These are phyloP conservation scores for Pholiota conissans DNA, from an alignment of 768 basidiomycete species.

Conservation along the genomic window DNA sequence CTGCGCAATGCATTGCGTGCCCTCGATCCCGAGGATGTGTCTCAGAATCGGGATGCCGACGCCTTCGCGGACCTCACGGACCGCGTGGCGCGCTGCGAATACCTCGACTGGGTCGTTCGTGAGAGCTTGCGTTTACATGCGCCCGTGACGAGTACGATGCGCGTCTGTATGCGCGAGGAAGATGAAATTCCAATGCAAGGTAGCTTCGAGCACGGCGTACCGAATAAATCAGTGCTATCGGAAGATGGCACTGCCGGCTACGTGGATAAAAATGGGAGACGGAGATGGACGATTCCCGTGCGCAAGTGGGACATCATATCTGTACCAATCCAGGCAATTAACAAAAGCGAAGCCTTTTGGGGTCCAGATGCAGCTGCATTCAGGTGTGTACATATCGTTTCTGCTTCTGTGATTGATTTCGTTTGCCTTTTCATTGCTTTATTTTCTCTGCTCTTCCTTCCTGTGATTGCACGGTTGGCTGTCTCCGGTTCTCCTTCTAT, in stretches of 20 bases:
- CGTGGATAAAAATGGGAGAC: conserved; percentile 22
- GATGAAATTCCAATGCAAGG: conserved; percentile 48
- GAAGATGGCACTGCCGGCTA: conserved; percentile 6
- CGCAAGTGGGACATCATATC: conserved; percentile 44
- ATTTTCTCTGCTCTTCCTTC: neutral
- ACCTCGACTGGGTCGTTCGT: conserved; percentile 64
- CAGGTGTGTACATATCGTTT: conserved; percentile 34
- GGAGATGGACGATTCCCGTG: conserved; percentile 19
- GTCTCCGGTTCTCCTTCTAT: neutral
- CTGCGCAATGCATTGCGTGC: conserved; percentile 56
- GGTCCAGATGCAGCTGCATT: conserved; percentile 63
- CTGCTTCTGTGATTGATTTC: conserved; percentile 1
- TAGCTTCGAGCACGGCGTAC: neutral
- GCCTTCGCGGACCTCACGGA: conserved; percentile 44
- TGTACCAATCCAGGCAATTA: conserved; percentile 53
- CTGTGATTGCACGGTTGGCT: conserved; percentile 2
- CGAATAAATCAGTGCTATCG: neutral
- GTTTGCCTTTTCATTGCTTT: conserved; percentile 2
- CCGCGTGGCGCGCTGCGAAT: conserved; percentile 45
- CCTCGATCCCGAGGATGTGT: conserved; percentile 42
- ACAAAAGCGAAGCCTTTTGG: conserved; percentile 55
- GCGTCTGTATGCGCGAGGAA: conserved; percentile 48
- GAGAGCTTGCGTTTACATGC: conserved; percentile 59
- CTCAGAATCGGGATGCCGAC: conserved; percentile 49
- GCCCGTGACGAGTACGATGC: conserved; percentile 44